Conservation (phyloP, 306 rosid species). For the Crotalaria pallida region DNA sequence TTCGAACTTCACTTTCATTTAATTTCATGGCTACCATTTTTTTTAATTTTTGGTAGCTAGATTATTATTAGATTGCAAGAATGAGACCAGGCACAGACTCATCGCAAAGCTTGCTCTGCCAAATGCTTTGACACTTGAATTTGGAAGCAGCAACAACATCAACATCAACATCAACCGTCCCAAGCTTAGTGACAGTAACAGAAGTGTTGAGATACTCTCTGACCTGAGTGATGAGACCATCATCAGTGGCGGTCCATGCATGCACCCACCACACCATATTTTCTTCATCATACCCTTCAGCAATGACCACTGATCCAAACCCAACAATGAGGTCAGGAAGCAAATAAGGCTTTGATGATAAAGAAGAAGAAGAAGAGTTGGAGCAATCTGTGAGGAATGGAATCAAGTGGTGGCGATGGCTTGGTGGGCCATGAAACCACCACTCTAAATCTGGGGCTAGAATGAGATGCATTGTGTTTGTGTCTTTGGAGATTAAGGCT, state of each 20-base stretch:
- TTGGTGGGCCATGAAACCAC: constrained; percentile 87
- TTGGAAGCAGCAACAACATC: not conserved
- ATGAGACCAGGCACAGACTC: constrained; percentile 64
- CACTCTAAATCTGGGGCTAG: constrained; percentile 63
- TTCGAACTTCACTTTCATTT: not conserved
- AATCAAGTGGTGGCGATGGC: constrained; percentile 53
- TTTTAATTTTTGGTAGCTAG: too few species aligned
- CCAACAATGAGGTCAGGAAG: constrained; percentile 41
- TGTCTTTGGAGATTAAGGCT: constrained; percentile 45
- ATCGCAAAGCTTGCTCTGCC: constrained; percentile 62
- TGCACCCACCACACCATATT: constrained; percentile 72
- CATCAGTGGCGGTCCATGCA: constrained; percentile 49
- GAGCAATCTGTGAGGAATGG: constrained; percentile 44
- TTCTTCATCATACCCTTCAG: constrained; percentile 51
- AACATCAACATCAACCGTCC: too few species aligned
- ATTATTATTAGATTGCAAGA: constrained; percentile 49
- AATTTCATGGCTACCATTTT: not conserved
- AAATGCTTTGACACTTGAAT: constrained; percentile 42
- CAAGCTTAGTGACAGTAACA: constrained; percentile 51
- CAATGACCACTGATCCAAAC: constrained; percentile 55
- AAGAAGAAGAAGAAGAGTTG: constrained; percentile 22
- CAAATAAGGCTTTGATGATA: not conserved
- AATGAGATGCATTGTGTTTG: constrained; percentile 27
- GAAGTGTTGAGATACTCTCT: constrained; percentile 75
- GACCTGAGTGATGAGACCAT: constrained; percentile 56